These are phyloP conservation scores for Cutaneotrichosporon sp. DNA, from an alignment of 1,284 basidiomycete genomes.

Conservation along the genomic window DNA sequence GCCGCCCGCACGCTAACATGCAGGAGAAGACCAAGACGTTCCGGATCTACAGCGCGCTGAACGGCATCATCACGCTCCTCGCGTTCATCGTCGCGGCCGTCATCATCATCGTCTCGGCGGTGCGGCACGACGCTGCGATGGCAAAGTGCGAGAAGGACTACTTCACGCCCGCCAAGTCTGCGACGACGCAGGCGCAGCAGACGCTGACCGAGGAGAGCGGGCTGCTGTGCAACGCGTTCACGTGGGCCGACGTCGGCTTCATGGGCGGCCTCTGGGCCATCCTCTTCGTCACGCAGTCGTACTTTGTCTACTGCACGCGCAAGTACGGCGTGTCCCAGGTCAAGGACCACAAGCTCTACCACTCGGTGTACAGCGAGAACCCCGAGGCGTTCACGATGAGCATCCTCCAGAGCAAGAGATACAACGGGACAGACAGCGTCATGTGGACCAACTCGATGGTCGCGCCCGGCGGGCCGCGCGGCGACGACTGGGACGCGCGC, in stretches of 20 bases:
- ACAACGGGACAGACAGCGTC: conserved; percentile 59
- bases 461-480: conserved; percentile 24
- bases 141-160: conserved; percentile 60
- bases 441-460: conserved; percentile 21
- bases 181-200: conserved; percentile 11
- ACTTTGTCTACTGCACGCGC: conserved; percentile 60
- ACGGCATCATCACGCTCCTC: conserved; percentile 61
- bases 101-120: conserved; percentile 75
- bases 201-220: conserved; percentile 58
- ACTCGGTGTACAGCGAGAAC: conserved; percentile 63
- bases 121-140: conserved; percentile 70
- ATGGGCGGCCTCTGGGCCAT: conserved; percentile 84
- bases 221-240: conserved; percentile 77
- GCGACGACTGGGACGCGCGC: conserved; percentile 71
- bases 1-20: too few species aligned
- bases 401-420: conserved; percentile 61
- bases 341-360: conserved; percentile 76
- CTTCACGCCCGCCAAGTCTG: not conserved
- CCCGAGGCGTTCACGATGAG: conserved; percentile 62
- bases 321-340: conserved; percentile 74
- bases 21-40: conserved; percentile 78
- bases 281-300: conserved; percentile 71
- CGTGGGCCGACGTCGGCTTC: conserved; percentile 87
- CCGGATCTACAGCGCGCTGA: conserved; percentile 71
- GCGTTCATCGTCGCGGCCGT: conserved; percentile 75